Evolutionary conservation across 2,329 filamentous ascomycete species (phyloP).

Genomic region (Exserohilum rostratum): DNA sequence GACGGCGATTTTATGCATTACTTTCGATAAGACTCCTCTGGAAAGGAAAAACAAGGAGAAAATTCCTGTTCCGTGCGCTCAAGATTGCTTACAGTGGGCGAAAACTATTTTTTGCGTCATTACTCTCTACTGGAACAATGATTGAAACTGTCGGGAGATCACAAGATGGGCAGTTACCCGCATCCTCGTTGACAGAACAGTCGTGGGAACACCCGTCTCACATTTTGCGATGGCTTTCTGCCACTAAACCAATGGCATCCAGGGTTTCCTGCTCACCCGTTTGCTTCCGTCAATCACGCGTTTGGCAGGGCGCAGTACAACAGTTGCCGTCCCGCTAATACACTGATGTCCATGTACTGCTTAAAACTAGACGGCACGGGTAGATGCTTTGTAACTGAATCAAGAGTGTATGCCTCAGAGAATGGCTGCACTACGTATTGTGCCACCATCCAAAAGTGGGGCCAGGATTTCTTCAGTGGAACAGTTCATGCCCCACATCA

Average conservation of each 20-base stretch:
- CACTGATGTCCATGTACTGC: background rate
- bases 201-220: conserved; percentile 15
- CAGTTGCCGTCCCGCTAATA: background rate
- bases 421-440: conserved; percentile 17
- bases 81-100: no score
- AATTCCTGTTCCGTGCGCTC: no score
- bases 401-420: conserved; percentile 19
- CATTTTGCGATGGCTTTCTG: conserved; percentile 4
- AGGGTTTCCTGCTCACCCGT: background rate
- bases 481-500: background rate
- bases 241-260: conserved; percentile 16
- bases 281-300: background rate
- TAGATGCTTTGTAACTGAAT: conserved; percentile 6
- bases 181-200: conserved; percentile 26
- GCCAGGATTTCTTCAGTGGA: conserved; percentile 18
- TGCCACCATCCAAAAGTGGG: conserved; percentile 11
- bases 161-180: conserved; percentile 20
- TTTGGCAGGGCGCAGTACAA: background rate
- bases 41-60: no score
- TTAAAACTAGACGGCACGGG: conserved; percentile 5
- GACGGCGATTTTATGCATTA: no score
- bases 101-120: no score
- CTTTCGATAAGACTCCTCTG: no score
- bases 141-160: background rate
- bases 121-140: background rate